Base-by-base conservation (phyloP, 208 protist genomes). In the Acanthamoeba royreba region DNA sequence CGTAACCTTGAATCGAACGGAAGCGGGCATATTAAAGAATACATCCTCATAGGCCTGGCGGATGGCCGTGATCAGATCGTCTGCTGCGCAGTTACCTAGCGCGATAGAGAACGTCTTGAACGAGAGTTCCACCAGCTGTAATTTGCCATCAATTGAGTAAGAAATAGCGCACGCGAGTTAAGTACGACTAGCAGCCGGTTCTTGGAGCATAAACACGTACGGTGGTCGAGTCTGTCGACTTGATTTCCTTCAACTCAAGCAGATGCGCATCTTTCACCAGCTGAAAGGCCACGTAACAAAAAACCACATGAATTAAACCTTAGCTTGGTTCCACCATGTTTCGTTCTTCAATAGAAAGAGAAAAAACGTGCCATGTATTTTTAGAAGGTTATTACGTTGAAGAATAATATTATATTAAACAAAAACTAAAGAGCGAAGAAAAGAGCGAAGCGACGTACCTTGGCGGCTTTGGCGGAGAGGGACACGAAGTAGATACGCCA, bases 201-300 rank as follows among this genome's bases (percentile, higher is more conserved):
- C n/a, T n/a, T n/a, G n/a, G n/a, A n/a, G n/a, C n/a, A n/a, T 19
- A 28, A 81, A 11, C n/a, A 46, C 58, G 17, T 38, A 95, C 94
- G 17, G 94, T 93, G n/a, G 69, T 69, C 15, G 74, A 8, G 35
- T 93, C 93, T 1, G 47, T 46, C 33, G 79, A 93, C 61, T 83
- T 96, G 47, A 96, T 63, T 42, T 96, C 95, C 49, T 61, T 53
- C 22, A 96, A 45, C 33, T 94, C 92, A n/a, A 94, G 61, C 28
- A 94, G 63, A 89, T 93, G 85, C 15, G 53, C n/a, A 38, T 96
- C 95, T 28, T 92, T 94, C 19, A 94, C 61, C 13, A 96, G 4
- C 49, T 95, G 92, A 7, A 52, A 25, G 55, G n/a, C 58, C 38
- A 45, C 86, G 63, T 28, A 61, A n/a, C 28, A 40, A 81, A 81